Evolutionary conservation across 768 basidiomycete genomes (phyloP), one percentile per base, ranked within the genome.

Genomic region (Calocybe gangraenosa): DNA sequence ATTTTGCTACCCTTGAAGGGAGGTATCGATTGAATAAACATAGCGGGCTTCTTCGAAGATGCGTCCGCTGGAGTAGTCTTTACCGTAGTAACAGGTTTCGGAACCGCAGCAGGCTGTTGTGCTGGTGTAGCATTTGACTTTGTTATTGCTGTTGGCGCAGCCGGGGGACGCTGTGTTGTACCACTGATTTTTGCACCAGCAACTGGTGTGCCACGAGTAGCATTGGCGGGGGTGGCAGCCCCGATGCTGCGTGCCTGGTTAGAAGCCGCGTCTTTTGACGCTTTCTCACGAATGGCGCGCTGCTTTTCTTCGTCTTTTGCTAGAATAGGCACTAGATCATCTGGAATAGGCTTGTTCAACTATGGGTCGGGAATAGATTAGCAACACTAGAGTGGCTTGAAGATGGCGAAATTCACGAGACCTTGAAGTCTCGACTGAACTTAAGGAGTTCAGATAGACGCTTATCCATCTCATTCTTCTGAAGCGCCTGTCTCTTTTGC

Each of bases 381-480:
- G 18, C 36, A 33, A 17, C n/a, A 34, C 51, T 40, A 10, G 39
- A 17, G 17, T 19, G n/a, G 8, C 13, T 10, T 36, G 4, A 18
- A 21, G 37, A 19, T 2, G 8, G 19, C 28, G 10, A 19, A 6
- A 55, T 74, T n/a, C n/a, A n/a, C n/a, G n/a, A 37, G 37, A 93
- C 94, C 81, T 96, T 95, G 83, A 99, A 99, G 54, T 67, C 85
- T 64, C 89, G 78, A 52, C 91, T 92, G 66, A 97, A 99, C 65
- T 88, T 89, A 62, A 93, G 78, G 30, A 98, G 72, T 34, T 98
- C 95, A 8, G 92, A 87, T 72, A 96, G 81, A 50, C 89, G 83
- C 60, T 89, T 90, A 65, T 98, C 92, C 82, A 94, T 89, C 62
- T 97, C 94, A 58, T 76, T 87, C 76, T 93, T 94, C 40, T 83